These are phyloP conservation scores for Taxawa tesnikishii DNA, from an alignment of 2,329 filamentous ascomycete genomes.

Conservation along the genomic window DNA sequence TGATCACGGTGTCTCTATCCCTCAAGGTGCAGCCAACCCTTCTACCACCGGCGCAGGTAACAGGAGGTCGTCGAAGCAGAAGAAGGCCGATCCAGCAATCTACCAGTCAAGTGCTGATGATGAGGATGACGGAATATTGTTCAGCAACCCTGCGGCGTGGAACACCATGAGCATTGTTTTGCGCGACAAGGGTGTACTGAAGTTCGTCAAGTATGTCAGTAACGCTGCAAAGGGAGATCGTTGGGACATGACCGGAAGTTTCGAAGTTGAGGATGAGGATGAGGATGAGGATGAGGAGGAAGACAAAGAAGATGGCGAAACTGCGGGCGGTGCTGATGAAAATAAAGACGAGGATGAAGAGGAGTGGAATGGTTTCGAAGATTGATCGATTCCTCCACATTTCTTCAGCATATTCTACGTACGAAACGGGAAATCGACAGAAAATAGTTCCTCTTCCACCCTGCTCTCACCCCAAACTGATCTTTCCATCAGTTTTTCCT, in stretches of 20 bases:
- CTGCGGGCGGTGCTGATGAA: constrained; percentile 37
- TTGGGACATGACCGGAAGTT: constrained; percentile 78
- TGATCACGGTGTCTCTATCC: constrained; percentile 25
- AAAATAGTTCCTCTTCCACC: no score
- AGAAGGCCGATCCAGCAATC: constrained; percentile 60
- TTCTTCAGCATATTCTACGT: no score
- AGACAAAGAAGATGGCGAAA: constrained; percentile 12
- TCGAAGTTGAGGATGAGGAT: constrained; percentile 45
- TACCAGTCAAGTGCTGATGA: constrained; percentile 59
- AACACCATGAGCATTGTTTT: constrained; percentile 87
- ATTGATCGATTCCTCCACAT: no score
- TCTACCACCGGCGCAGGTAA: constrained; percentile 35
- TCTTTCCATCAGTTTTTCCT: no score
- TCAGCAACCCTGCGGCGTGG: constrained; percentile 62
- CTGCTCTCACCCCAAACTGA: no score
- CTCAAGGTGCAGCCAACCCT: constrained; percentile 19
- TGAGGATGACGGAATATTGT: constrained; percentile 65
- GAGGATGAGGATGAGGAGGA: constrained; percentile 37
- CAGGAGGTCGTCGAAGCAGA: constrained; percentile 22
- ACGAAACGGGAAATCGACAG: no score
- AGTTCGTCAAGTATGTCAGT: constrained; percentile 96
- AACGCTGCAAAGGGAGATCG: constrained; percentile 71
- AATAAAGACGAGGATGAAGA: constrained; percentile 10
- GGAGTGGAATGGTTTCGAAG: neutral
- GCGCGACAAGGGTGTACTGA: constrained; percentile 71